These are phyloP conservation scores for Balansia obtecta DNA, from an alignment of 2,329 filamentous ascomycete species.

Conservation along the genomic window DNA sequence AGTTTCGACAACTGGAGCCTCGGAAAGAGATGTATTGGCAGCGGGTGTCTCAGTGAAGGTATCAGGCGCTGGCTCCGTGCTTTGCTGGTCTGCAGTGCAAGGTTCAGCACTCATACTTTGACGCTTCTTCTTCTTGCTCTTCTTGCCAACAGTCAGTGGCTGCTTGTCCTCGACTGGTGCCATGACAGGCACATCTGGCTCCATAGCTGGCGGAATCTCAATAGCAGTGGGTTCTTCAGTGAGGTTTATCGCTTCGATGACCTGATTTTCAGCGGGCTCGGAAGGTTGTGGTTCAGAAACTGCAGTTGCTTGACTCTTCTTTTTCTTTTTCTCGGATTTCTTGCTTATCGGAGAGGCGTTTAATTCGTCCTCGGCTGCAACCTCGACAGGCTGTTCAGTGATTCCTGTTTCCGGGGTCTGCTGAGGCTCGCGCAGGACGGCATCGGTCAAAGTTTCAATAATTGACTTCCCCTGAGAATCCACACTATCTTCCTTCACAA, in stretches of 20 bases:
- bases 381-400: not conserved
- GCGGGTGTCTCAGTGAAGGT: not conserved
- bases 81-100: not conserved
- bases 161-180: not conserved
- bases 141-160: slow-evolving; percentile 7
- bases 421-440: not conserved
- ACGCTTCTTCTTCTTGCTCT: slow-evolving; percentile 10
- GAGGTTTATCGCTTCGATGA: not conserved
- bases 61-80: not conserved
- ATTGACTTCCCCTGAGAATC: not conserved
- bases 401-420: not conserved
- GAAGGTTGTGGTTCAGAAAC: not conserved
- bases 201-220: not conserved
- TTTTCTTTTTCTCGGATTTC: slow-evolving; percentile 20
- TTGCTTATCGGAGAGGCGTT: slow-evolving; percentile 9
- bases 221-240: slow-evolving; percentile 3
- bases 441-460: not conserved
- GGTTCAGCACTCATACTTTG: slow-evolving; percentile 3
- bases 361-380: slow-evolving; percentile 11
- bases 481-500: not conserved
- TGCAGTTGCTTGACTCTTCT: slow-evolving; percentile 15
- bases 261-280: not conserved
- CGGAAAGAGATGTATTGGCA: not conserved
- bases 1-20: not conserved
- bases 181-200: not conserved